These are phyloP conservation scores for Populus davidiana DNA, from an alignment of 345 rosid species.

Conservation along the genomic window DNA sequence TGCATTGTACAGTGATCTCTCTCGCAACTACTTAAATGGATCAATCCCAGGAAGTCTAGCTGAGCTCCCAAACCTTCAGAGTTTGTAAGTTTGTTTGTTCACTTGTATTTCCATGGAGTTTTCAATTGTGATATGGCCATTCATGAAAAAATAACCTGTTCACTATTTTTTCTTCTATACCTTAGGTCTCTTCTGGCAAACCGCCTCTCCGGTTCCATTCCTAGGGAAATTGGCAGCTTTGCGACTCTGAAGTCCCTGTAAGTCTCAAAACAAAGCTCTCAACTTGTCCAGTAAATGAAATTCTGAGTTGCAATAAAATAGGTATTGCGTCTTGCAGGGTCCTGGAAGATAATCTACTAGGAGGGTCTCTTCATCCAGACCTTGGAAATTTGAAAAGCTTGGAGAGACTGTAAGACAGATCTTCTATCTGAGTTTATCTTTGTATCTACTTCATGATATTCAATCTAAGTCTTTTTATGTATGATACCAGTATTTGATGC, in stretches of 20 bases:
- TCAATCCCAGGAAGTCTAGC: conserved; percentile 55
- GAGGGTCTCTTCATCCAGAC: conserved; percentile 55
- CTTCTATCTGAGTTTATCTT: not conserved
- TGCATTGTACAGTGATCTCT: conserved; percentile 54
- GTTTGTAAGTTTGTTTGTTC: conserved; percentile 41
- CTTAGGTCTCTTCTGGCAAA: conserved; percentile 60
- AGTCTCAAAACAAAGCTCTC: conserved; percentile 21
- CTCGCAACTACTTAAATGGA: conserved; percentile 70
- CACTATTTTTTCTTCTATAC: not conserved
- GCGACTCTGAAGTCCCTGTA: conserved; percentile 57
- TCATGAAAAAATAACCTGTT: not conserved
- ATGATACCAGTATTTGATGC: not conserved
- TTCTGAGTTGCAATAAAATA: not conserved
- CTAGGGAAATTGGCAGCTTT: conserved; percentile 52
- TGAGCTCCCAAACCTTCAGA: conserved; percentile 44
- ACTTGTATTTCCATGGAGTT: not conserved
- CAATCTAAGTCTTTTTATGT: not conserved
- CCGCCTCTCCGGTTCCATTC: conserved; percentile 63
- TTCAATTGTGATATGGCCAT: not conserved
- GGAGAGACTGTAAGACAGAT: conserved; percentile 46
- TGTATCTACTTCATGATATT: not conserved
- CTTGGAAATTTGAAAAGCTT: conserved; percentile 61
- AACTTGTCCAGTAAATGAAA: not conserved
- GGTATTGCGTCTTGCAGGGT: conserved; percentile 38
- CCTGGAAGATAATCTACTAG: conserved; percentile 58